Evolutionary conservation across 2,329 filamentous ascomycete species (phyloP).

Genomic region (Diaporthe sp.): DNA sequence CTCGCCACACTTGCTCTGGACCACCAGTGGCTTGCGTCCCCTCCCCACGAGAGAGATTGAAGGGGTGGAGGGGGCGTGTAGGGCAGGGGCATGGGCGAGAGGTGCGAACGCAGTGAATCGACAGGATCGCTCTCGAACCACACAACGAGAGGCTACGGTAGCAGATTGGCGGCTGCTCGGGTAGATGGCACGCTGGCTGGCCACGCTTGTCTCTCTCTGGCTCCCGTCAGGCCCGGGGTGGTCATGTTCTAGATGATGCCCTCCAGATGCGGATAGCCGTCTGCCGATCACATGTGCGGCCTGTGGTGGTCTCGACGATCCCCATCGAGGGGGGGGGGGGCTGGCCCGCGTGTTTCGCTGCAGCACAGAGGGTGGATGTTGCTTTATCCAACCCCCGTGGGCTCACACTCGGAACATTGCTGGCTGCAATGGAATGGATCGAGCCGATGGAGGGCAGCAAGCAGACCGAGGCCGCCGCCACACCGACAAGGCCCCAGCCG

Average conservation of each 20-base stretch:
- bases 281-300: constrained; percentile 13
- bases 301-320: not conserved
- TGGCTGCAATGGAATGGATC: not conserved
- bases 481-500: not conserved
- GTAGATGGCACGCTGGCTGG: not conserved
- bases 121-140: constrained; percentile 10
- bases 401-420: not conserved
- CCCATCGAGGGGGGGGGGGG: not conserved
- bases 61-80: constrained; percentile 19
- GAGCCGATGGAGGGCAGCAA: not conserved
- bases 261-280: constrained; percentile 24
- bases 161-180: constrained; percentile 22
- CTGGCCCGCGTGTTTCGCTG: not conserved
- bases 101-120: constrained; percentile 13
- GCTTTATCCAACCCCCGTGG: not conserved
- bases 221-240: constrained; percentile 12
- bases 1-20: constrained; percentile 41
- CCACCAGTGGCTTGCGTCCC: constrained; percentile 25
- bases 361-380: not conserved
- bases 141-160: not conserved
- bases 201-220: constrained; percentile 7
- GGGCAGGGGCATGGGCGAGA: not conserved
- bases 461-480: not conserved
- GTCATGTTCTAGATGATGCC: constrained; percentile 5
- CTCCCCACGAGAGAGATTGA: not conserved